Percentiles rank a stretch among this genome's conserved stretches.
phyloP scores from a whole-genome alignment of 2,329 filamentous ascomycete species.

The Fusarium kyushuense region DNA sequence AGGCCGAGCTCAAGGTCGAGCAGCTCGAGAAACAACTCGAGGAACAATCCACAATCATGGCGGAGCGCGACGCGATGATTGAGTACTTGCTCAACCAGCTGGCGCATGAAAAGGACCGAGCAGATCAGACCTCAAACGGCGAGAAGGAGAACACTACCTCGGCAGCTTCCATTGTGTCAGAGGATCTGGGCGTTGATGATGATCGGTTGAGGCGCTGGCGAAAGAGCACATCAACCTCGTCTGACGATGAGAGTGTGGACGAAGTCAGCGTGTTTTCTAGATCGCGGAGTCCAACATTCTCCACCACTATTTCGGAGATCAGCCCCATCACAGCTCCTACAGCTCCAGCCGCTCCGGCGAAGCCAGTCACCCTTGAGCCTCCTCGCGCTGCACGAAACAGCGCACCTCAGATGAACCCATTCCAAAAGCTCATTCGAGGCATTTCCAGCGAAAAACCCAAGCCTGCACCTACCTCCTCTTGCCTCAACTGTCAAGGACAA shows the following conservation, averaged over 20 bases:
- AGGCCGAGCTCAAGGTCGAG: slow-evolving; percentile 64
- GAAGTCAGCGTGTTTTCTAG: slow-evolving; percentile 71
- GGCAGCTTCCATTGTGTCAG: slow-evolving; percentile 60
- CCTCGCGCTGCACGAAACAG: slow-evolving; percentile 50
- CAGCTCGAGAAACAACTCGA: slow-evolving; percentile 71
- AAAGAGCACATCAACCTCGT: slow-evolving; percentile 59
- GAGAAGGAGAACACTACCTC: slow-evolving; percentile 49
- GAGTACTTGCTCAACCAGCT: slow-evolving; percentile 64
- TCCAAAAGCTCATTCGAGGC: slow-evolving; percentile 59
- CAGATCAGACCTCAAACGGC: slow-evolving; percentile 54
- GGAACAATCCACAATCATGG: slow-evolving; percentile 65
- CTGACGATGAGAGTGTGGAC: slow-evolving; percentile 65
- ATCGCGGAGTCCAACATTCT: slow-evolving; percentile 67
- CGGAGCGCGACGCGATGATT: slow-evolving; percentile 66
- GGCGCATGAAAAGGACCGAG: slow-evolving; percentile 62
- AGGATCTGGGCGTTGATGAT: slow-evolving; percentile 67
- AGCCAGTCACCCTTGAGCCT: slow-evolving; percentile 44
- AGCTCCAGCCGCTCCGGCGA: slow-evolving; percentile 37
- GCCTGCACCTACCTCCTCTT: slow-evolving; percentile 50
- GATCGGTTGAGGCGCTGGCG: slow-evolving; percentile 60
- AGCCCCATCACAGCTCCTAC: slow-evolving; percentile 40
- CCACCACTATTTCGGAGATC: slow-evolving; percentile 54
- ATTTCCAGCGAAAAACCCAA: slow-evolving; percentile 54
- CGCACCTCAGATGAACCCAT: slow-evolving; percentile 51
- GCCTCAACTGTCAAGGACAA: slow-evolving; percentile 69